These are phyloP conservation scores for Rhytidhysteron rufulum DNA, from an alignment of 2,329 filamentous ascomycete species.

Conservation along the genomic window DNA sequence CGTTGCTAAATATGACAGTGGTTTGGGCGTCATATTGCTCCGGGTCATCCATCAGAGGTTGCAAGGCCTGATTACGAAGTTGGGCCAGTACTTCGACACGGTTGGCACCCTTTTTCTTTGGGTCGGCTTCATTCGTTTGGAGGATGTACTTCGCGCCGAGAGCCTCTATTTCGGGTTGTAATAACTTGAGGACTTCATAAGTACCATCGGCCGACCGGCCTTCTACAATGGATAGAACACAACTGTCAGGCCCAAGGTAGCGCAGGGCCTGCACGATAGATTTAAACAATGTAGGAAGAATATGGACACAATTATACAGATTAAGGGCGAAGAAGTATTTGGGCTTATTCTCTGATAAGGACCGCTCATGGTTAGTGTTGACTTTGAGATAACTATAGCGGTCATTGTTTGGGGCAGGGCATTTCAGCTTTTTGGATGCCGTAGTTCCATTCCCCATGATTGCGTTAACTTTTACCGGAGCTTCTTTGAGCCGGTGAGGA, in stretches of 20 bases:
- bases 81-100: constrained; percentile 48
- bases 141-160: constrained; percentile 42
- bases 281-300: constrained; percentile 52
- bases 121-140: constrained; percentile 42
- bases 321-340: constrained; percentile 54
- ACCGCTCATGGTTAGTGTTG: too few species aligned
- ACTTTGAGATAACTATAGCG: constrained; percentile 15
- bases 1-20: constrained; percentile 82
- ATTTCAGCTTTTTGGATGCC: constrained; percentile 14
- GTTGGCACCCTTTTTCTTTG: constrained; percentile 25
- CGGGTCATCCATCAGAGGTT: constrained; percentile 51
- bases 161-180: constrained; percentile 37
- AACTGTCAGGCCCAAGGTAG: constrained; percentile 50
- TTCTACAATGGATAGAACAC: constrained; percentile 54
- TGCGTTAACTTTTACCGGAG: constrained; percentile 13
- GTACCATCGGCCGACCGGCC: constrained; percentile 56
- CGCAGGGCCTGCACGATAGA: constrained; percentile 49
- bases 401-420: constrained; percentile 11
- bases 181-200: constrained; percentile 44
- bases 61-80: constrained; percentile 52
- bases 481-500: constrained; percentile 10
- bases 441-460: constrained; percentile 14
- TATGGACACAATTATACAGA: constrained; percentile 41
- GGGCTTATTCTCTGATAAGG: too few species aligned
- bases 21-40: constrained; percentile 96